Evolutionary conservation across 169 alveolate genomes (phyloP), one percentile per base, ranked within the genome.

Genomic region (Plasmodium cynomolgi): DNA sequence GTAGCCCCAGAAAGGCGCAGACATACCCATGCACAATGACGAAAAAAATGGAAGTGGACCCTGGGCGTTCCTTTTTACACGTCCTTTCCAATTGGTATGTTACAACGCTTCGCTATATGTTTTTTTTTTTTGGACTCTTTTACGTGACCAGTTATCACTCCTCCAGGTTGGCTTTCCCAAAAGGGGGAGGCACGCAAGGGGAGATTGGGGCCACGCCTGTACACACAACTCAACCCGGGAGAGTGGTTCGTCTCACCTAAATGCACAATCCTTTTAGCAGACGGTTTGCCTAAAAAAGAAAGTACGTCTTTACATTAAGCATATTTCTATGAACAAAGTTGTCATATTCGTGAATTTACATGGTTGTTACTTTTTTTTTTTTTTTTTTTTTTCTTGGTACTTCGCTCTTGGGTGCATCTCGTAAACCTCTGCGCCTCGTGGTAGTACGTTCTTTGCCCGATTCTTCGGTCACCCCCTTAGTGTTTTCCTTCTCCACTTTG

Each of bases 221-320:
- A 8, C 44, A 0, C 26, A 17, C 83, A 33, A 5, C 58, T 77
- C 29, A 26, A 34, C 34, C 50, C 6, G 20, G 50, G 54, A 20
- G 23, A 26, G 50, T n/a, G 44, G 68, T 39, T 23, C 34, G 68
- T 86, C 41, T 58, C 29, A 71, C 8, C 31, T 86, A 54, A 23
- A 20, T 37, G 33, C 81, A 29, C 68, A 39, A 54, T 75, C 71
- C 93, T 86, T 86, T 75, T n/a, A 50, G 41, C 72, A 86, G 39
- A 54, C 58, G 39, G 17, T 34, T 56, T 50, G 50, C 54, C 93
- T 86, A 86, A 75, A 85, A 86, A 68, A 86, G 83, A 84, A 84
- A 84, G n/a, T 50, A 26, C 39, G 41, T 82, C 90, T 82, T 50
- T 82, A 39, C 68, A 39, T 50, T 82, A 50, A 39, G 72, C 41